Base-by-base conservation (phyloP, 495 filamentous ascomycete species). In the Annulohypoxylon maeteangense region DNA sequence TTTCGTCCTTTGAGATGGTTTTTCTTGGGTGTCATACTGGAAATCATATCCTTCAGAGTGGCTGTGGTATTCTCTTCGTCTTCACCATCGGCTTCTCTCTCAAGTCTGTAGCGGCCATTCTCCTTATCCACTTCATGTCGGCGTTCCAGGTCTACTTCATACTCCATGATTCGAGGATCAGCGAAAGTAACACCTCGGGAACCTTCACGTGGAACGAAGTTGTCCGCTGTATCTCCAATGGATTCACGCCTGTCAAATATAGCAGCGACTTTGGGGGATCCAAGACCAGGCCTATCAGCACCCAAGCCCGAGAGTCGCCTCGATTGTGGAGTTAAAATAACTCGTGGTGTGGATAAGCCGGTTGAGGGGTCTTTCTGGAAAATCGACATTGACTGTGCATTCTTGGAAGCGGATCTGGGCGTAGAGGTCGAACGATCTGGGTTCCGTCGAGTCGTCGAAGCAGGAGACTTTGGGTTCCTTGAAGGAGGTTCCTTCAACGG, bases 21-120 rank as follows among this genome's bases (percentile, higher is more conserved):
- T 77, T 93, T 93, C 81, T 93, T 93, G 1, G 92, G 92, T 12
- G 88, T 92, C 47, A 94, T 82, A 51, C 87, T 90, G 61, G 90
- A 86, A 42, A 94, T 94, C 88, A 92, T 90, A 63, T 92, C 90
- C 75, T 87, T 92, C 48, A 94, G 75, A 29, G 87, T 76, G 1
- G 90, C 91, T 1, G 81, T 81, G 62, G 92, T 91, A 31, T 83
- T 82, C 16, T 89, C 86, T 10, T 84, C 85, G 34, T 84, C 81
- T 2, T 62, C 68, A 14, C 81, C 79, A 29, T 85, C 82, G 10
- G 75, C 79, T 60, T 84, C 84, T 27, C 81, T 78, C 64, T 89
- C 83, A 3, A 86, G 62, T 18, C 86, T 85, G 38, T 80, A 82
- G 48, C 87, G 84, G 27, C 84, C 84, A 75, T 88, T 88, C 63